Evolutionary conservation across 192 early-diverging fungal species (phyloP).

Genomic region (Coemansia sp.): DNA sequence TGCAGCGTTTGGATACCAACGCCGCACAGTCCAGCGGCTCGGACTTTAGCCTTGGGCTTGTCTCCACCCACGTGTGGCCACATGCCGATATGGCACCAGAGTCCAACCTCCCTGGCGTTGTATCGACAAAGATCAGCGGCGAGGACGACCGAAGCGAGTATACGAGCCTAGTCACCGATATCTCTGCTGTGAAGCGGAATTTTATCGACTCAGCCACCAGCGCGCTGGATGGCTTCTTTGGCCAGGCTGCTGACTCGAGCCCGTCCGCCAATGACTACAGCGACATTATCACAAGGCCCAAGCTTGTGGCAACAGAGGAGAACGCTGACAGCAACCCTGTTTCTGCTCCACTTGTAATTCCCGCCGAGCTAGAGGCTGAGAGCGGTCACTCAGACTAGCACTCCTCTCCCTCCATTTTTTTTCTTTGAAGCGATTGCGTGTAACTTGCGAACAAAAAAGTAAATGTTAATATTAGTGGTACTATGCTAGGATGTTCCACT

Average conservation of each 20-base stretch:
- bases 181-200: constrained; percentile 34
- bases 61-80: constrained; percentile 22
- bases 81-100: constrained; percentile 33
- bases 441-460: neutral
- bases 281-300: neutral
- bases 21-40: constrained; percentile 15
- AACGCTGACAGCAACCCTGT: neutral
- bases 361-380: neutral
- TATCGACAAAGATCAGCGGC: constrained; percentile 30
- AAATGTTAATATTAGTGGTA: neutral
- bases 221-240: constrained; percentile 4
- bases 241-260: neutral
- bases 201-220: constrained; percentile 1
- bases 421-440: constrained; percentile 1
- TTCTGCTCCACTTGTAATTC: neutral
- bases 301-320: neutral
- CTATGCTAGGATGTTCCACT: constrained; percentile 43
- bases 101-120: constrained; percentile 23
- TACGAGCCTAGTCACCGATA: constrained; percentile 40
- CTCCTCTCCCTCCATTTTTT: neutral
- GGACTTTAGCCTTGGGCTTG: constrained; percentile 29
- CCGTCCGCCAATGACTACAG: neutral
- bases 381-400: neutral
- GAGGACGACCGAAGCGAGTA: constrained; percentile 30
- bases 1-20: constrained; percentile 43